Conservation (phyloP, 768 basidiomycete genomes). For the Boletus sp. region DNA sequence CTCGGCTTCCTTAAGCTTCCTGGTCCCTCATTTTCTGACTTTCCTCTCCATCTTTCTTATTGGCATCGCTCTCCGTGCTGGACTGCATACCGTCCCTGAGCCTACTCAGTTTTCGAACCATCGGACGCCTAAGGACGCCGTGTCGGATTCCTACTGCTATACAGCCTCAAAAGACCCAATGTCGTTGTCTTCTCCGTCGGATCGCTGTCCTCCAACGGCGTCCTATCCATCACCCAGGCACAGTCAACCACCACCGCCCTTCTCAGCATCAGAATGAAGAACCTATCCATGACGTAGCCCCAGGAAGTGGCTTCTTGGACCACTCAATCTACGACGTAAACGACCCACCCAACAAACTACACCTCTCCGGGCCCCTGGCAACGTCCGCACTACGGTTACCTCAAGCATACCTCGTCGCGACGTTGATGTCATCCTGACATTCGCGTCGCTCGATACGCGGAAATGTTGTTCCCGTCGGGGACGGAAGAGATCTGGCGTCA, state of each 20-base stretch:
- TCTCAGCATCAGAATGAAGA: neutral
- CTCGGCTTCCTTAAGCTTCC: no score
- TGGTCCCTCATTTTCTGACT: no score
- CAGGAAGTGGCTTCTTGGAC: conserved; percentile 75
- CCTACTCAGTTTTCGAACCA: no score
- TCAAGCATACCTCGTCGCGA: conserved; percentile 37
- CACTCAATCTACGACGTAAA: conserved; percentile 61
- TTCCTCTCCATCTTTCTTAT: no score
- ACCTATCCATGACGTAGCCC: conserved; percentile 55
- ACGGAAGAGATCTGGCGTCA: conserved; percentile 23
- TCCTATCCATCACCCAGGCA: conserved; percentile 15
- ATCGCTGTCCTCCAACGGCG: conserved; percentile 31
- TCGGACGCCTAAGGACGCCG: no score
- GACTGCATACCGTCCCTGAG: no score
- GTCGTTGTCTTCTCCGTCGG: conserved; percentile 41
- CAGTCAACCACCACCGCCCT: neutral
- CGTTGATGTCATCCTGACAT: conserved; percentile 21
- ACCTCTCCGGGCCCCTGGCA: conserved; percentile 47
- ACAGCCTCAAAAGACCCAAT: conserved; percentile 49
- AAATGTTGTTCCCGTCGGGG: conserved; percentile 21
- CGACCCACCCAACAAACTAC: conserved; percentile 80
- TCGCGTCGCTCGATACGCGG: conserved; percentile 19
- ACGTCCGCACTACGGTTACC: conserved; percentile 51
- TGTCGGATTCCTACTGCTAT: conserved; percentile 28
- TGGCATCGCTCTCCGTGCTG: no score